phyloP scores from a whole-genome alignment of 2,329 filamentous ascomycete genomes.

The Rhexocercosporidium sp. region DNA sequence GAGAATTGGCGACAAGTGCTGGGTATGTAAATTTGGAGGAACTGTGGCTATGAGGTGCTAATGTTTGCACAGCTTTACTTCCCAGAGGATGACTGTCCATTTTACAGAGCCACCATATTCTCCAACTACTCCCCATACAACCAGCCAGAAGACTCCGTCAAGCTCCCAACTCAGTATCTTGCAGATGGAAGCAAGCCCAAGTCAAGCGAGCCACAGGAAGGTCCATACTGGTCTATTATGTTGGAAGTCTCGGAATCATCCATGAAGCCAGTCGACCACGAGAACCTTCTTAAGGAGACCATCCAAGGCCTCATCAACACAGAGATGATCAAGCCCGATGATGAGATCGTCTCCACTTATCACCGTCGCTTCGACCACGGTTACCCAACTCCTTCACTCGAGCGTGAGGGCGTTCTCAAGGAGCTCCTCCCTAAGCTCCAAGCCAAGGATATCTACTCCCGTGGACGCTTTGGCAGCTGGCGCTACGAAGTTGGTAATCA shows the following conservation, averaged over 20 bases:
- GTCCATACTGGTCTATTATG: constrained; percentile 99
- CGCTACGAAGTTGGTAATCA: constrained; percentile 83
- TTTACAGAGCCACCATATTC: constrained; percentile 99
- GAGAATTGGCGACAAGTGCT: constrained; percentile 99
- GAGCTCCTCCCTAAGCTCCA: constrained; percentile 92
- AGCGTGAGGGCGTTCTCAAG: constrained; percentile 93
- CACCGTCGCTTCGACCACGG: constrained; percentile 98
- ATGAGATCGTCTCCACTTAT: constrained; percentile 98
- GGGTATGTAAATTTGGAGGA: constrained; percentile 60
- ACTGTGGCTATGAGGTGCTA: background rate
- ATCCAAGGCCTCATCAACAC: constrained; percentile 98
- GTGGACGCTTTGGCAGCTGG: constrained; percentile 98
- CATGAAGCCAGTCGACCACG: constrained; percentile 91
- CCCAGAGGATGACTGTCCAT: constrained; percentile 97
- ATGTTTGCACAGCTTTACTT: constrained; percentile 76
- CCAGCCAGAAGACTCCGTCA: constrained; percentile 81
- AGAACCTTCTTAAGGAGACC: constrained; percentile 84
- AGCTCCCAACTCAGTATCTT: constrained; percentile 85
- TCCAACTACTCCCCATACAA: constrained; percentile 99
- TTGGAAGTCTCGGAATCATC: constrained; percentile 94
- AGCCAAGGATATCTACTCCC: constrained; percentile 89
- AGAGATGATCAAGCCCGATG: constrained; percentile 86
- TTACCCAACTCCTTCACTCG: constrained; percentile 92
- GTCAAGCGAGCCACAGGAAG: constrained; percentile 75
- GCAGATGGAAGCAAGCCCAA: constrained; percentile 83